Evolutionary conservation across 2,329 filamentous ascomycete genomes (phyloP).

Genomic region (Xylaria polymorpha): DNA sequence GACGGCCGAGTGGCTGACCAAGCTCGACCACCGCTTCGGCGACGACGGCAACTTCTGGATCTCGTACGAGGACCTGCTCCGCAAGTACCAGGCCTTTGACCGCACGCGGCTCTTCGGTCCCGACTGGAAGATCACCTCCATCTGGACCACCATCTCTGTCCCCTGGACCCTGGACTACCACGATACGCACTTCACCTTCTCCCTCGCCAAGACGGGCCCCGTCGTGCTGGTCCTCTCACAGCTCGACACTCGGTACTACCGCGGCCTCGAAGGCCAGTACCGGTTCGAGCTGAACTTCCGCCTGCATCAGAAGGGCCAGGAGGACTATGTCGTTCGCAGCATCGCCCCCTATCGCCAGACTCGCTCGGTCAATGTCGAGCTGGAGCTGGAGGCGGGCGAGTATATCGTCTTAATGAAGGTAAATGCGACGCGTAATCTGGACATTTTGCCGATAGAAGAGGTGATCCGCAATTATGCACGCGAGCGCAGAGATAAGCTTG

Average conservation of each 20-base stretch:
- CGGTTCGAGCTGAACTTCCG: constrained; percentile 65
- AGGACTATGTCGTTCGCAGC: constrained; percentile 67
- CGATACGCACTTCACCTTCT: constrained; percentile 65
- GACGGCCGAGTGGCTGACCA: constrained; percentile 81
- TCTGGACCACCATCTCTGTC: constrained; percentile 64
- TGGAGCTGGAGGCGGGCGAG: constrained; percentile 77
- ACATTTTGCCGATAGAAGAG: constrained; percentile 68
- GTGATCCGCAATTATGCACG: constrained; percentile 74
- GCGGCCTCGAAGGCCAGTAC: constrained; percentile 68
- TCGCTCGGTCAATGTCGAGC: constrained; percentile 80
- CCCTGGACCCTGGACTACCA: constrained; percentile 68
- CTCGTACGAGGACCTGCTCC: constrained; percentile 68
- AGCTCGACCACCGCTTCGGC: constrained; percentile 78
- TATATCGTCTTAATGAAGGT: constrained; percentile 83
- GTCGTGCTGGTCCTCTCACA: constrained; percentile 68
- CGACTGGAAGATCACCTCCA: constrained; percentile 63
- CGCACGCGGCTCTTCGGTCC: constrained; percentile 67
- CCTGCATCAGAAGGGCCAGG: constrained; percentile 61
- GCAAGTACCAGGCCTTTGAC: constrained; percentile 68
- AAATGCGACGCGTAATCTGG: constrained; percentile 69
- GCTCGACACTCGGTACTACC: constrained; percentile 68
- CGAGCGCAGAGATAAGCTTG: constrained; percentile 75
- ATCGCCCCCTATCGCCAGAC: constrained; percentile 69
- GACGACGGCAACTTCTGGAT: constrained; percentile 78
- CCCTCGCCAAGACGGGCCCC: constrained; percentile 59